Evolutionary conservation across 495 filamentous ascomycete species (phyloP), one percentile per base, ranked within the genome.

Genomic region (Neurospora sp.): DNA sequence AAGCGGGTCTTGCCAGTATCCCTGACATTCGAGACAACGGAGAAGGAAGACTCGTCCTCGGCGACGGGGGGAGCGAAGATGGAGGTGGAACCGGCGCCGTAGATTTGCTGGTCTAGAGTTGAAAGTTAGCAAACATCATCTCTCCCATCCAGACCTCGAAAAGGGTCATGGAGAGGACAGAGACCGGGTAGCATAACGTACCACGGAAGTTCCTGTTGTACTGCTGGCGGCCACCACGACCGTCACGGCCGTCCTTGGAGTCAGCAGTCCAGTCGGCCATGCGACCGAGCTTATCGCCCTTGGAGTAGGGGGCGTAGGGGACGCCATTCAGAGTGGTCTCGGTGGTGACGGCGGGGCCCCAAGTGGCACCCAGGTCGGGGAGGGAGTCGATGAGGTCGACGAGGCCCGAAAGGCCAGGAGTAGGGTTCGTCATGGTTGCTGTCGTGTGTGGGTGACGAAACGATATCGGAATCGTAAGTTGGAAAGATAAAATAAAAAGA

Each of bases 241-340:
- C 89, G 72, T 94, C 89, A 73, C 91, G 83, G 16, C 87, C 84
- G 74, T 97, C 94, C 84, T 97, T 98, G 75, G 92, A 89, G 75
- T 97, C 96, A n/a, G 90, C 80, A 11, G 94, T 97, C 96, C 96
- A 99, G 83, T 99, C 96, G 22, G 96, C 96, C 96, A 99, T 99
- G 76, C 96, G 94, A 71, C 96, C 96, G 38, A 99, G 85, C 86
- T 98, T 99, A 86, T 99, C 96, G 76, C 93, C 93, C 86, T 99
- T 99, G 73, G 94, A 97, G 85, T 94, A 99, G 65, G 96, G 95
- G 69, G 95, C 95, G 76, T 97, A 99, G 5, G 96, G 96, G 40
- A 98, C 94, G 79, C 96, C 96, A 78, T 94, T 89, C 73, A 99
- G 86, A 71, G 91, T 95, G 71, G 93, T 96, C 77, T 97, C 93